Evolutionary conservation across 352 stramenopile species (phyloP), one percentile per base, ranked within the genome.

Genomic region (Phytophthora hybrid): DNA sequence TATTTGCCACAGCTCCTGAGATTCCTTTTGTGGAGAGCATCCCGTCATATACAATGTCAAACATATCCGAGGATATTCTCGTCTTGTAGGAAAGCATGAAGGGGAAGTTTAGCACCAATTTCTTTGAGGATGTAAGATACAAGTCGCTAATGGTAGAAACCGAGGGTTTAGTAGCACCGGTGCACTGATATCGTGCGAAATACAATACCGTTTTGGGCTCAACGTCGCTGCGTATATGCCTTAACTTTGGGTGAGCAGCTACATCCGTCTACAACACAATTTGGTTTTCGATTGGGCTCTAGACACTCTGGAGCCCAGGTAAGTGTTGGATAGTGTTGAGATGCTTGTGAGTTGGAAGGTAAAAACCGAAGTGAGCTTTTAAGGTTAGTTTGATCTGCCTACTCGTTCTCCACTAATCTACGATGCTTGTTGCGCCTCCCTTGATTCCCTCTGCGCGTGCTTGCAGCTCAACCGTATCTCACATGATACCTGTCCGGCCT

Each of bases 21-120:
- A 63, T 39, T 31, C 54, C 29, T 49, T 52, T 70, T 1, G 41
- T 63, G 2, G 41, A 39, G 1, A 63, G 41, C 63, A 70, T 70
- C 1, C 41, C 10, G 7, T 63, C 63, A 44, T 59, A 63, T 21
- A 69, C 8, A 29, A 63, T 62, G 29, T 63, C 63, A 29, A 70
- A 63, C 26, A 16, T 59, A 32, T 39, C 37, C 19, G 31, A 57
- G 21, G 63, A 58, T 14, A 70, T 63, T 14, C 41, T 41, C 5
- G 29, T 63, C 31, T 63, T 62, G 41, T 63, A 63, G 10, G 63
- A 63, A 5, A 59, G 39, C 1, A 70, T 31, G 49, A 59, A 70
- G 4, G 54, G 31, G 14, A 63, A 59, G 5, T 62, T 63, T 3
- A 63, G 19, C 5, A 63, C 18, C 39, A 70, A 52, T 5, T 51